Evolutionary conservation across 225 moss, liverwort and hornwort genomes (phyloP).

Genomic region (Straminergon stramineum): DNA sequence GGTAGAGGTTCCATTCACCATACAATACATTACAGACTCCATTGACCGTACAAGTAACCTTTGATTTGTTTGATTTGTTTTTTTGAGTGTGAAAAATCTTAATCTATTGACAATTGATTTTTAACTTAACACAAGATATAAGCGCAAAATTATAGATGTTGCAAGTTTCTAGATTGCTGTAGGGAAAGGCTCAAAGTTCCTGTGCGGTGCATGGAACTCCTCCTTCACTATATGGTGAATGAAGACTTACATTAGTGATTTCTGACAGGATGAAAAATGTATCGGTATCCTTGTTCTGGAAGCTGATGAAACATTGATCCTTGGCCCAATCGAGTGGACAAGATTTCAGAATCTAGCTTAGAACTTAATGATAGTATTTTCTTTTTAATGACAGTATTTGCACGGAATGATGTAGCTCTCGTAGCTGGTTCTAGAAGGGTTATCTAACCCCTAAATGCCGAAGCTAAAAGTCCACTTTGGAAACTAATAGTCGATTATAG

Average conservation of each 20-base stretch:
- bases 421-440: background rate
- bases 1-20: background rate
- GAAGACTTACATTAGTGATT: background rate
- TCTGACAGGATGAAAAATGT: background rate
- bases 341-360: background rate
- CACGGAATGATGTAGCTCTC: background rate
- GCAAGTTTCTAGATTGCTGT: background rate
- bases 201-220: background rate
- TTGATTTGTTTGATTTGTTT: background rate
- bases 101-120: background rate
- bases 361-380: background rate
- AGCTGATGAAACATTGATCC: background rate
- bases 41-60: background rate
- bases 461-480: background rate
- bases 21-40: background rate
- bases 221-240: background rate
- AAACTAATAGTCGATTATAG: background rate
- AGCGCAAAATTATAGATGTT: background rate
- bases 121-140: background rate
- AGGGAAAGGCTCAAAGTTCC: background rate
- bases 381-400: background rate
- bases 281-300: background rate
- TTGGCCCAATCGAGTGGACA: background rate
- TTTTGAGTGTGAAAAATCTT: background rate
- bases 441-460: background rate